Evolutionary conservation across 345 rosid species (phyloP).

Genomic region (Eucalyptus tenuipes): DNA sequence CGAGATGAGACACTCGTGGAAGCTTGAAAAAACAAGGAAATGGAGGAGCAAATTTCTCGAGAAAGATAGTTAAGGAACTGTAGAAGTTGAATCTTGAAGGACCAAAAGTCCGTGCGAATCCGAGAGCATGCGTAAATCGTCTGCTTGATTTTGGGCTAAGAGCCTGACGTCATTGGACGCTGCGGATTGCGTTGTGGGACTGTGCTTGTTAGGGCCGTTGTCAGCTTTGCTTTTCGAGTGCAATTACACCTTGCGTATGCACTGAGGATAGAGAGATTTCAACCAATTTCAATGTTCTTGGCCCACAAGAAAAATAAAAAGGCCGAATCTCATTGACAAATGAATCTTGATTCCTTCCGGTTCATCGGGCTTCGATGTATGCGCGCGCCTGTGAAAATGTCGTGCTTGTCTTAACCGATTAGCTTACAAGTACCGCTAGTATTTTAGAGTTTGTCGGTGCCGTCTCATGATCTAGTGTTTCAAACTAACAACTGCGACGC

Average conservation of each 20-base stretch:
- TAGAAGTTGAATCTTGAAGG: neutral
- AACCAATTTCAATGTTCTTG: neutral
- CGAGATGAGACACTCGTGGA: neutral
- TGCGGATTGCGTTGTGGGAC: neutral
- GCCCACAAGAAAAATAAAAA: neutral
- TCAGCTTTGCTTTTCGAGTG: neutral
- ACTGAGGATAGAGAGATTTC: neutral
- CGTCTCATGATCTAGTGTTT: neutral
- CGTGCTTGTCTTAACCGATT: neutral
- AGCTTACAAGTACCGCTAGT: neutral
- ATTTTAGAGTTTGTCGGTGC: neutral
- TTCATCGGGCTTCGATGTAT: neutral
- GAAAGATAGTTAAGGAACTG: neutral
- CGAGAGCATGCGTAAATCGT: neutral
- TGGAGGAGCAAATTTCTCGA: neutral
- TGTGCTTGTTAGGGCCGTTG: neutral
- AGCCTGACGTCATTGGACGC: neutral
- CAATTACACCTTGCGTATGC: neutral
- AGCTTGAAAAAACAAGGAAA: neutral
- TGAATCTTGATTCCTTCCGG: neutral
- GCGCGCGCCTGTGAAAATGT: neutral
- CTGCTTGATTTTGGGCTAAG: neutral
- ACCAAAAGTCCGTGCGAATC: neutral
- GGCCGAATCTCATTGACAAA: neutral
- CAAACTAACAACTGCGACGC: rapidly evolving